These are phyloP conservation scores for Pinus tabuliformis DNA, from an alignment of 75 land plant genomes.

Conservation along the genomic window DNA sequence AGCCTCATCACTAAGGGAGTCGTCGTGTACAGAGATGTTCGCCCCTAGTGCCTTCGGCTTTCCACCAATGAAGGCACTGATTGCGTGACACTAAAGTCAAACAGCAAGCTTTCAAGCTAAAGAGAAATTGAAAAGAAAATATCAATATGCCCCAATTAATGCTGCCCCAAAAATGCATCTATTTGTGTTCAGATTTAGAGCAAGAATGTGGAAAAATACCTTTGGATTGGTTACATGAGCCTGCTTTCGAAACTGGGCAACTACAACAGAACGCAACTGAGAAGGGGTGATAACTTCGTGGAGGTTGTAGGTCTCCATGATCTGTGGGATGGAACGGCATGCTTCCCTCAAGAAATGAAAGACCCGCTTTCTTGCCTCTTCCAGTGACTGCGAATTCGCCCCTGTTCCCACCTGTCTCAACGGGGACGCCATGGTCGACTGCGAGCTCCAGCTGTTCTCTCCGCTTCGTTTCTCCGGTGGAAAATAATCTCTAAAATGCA, in stretches of 20 bases:
- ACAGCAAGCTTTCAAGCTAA: too few relatives aligned
- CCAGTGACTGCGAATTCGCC: slow-evolving; percentile 53
- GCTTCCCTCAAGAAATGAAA: slow-evolving; percentile 68
- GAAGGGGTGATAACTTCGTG: slow-evolving; percentile 56
- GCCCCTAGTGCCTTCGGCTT: too few relatives aligned
- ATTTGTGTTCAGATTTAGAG: not conserved
- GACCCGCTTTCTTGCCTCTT: slow-evolving; percentile 57
- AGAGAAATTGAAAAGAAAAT: too few relatives aligned
- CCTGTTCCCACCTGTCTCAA: slow-evolving; percentile 37
- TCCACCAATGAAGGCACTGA: too few relatives aligned
- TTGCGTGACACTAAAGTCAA: too few relatives aligned
- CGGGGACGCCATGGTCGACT: slow-evolving; percentile 29
- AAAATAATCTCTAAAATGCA: too few relatives aligned
- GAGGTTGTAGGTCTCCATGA: slow-evolving; percentile 82
- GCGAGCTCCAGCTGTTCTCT: not conserved
- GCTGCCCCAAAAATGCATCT: too few relatives aligned
- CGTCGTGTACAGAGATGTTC: too few relatives aligned
- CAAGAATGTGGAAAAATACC: slow-evolving; percentile 24
- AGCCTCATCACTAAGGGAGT: too few relatives aligned
- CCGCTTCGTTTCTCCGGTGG: not conserved
- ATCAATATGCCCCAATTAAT: too few relatives aligned
- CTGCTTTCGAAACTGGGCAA: slow-evolving; percentile 76
- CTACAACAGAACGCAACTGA: slow-evolving; percentile 68
- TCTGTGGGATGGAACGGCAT: slow-evolving; percentile 65
- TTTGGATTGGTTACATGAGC: slow-evolving; percentile 61